Evolutionary conservation across 2,329 filamentous ascomycete species (phyloP), one percentile per base, ranked within the genome.

Genomic region (Cytospora mali): DNA sequence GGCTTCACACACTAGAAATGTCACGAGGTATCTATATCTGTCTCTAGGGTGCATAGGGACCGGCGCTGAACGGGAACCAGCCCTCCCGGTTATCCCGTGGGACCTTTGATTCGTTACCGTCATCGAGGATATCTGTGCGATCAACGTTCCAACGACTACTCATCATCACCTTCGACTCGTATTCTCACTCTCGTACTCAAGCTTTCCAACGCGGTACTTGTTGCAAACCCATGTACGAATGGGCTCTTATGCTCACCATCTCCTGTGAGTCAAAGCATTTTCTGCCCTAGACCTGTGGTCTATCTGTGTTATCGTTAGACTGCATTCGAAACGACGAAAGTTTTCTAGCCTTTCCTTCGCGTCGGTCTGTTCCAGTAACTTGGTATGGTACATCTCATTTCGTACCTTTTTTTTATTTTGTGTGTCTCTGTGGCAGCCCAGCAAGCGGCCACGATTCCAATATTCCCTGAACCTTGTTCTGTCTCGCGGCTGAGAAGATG

Each of bases 401-500:
- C 31, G 52, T 55, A 21, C 25, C 31, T 27, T 21, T n/a, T n/a
- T n/a, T n/a, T n/a, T n/a, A n/a, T n/a, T n/a, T n/a, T n/a, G n/a
- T n/a, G 11, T 33, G 52, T 55, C n/a, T n/a, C 25, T 51, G 23
- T 31, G 46, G 25, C 53, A 42, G 46, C 54, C 51, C 33, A 60
- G 35, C 35, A 35, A 31, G 27, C 42, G 39, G 42, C 46, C 29
- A 54, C 60, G 31, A 48, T 35, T 49, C 49, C 31, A n/a, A 28
- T n/a, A 52, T 18, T 54, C 60, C 54, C 60, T 50, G 48, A 56
- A 48, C 60, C 60, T 57, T 62, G 60, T 51, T 35, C 46, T 62
- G 42, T 49, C 33, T 62, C 53, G 60, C 60, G 60, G 60, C 60
- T 57, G 60, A 57, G 39, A 27, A 33, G 53, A 48, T 53, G 31